Base-by-base conservation (phyloP, 2,329 filamentous ascomycete species). In the Ceratocystis smalleyi region DNA sequence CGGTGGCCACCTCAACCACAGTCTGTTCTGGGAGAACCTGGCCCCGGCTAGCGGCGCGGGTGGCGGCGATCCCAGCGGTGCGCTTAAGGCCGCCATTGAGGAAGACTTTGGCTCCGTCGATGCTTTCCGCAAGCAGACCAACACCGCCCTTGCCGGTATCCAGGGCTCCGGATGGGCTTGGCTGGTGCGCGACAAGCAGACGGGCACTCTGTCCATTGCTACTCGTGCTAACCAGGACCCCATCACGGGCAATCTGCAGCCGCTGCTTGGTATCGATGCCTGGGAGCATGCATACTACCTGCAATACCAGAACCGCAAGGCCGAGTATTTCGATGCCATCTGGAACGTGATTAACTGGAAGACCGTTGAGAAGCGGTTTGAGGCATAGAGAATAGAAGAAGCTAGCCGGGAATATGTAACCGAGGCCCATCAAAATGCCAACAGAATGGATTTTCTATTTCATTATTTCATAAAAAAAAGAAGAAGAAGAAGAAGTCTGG, bases 321-420 rank as follows among this genome's bases (percentile, higher is more conserved):
- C 87, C 65, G 91, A 96, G 79, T 96, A 96, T 81, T 96, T 96
- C 77, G 83, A 83, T 71, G 89, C 89, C 66, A 87, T 96, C 74
- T 96, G 91, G 91, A 89, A 95, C 70, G 91, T 96, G 61, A 79
- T 96, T 75, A 96, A 96, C 84, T 96, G 91, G 91, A 90, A 91
- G 83, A 83, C 87, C 40, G 91, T 90, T 55, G 85, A 88, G 74
- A 84, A 86, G 80, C 83, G 89, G 69, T 90, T 89, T 72, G 77
- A 77, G 69, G 77, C 79, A 68, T 75, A 74, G 68, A 27, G 19
- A 17, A 22, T 17, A 47, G 32, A 22, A 40, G 19, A 17, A 5
- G 17, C 49, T 24, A 35, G 24, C 24, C 5, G 49, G 8, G 6
- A 30, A 15, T 30, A 10, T n/a, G 15, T 19, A 30, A 3, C 27